Conservation (phyloP, 176 grass and related monocot genomes). For the Zea mays region Zm-B73-REFERENCE-NAM-5.0 NC_050099.1:24437001-24437500, state of each 20-base stretch:
- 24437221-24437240: conserved; percentile 29
- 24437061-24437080: no score
- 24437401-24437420: neutral
- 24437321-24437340: conserved; percentile 10
- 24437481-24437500: conserved; percentile 49
- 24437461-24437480: conserved; percentile 53
- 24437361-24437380: conserved; percentile 11
- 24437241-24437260: neutral
- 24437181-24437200: neutral
- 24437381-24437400: conserved; percentile 9
- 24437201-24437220: neutral
- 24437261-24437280: neutral
- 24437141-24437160: neutral
- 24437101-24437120: no score
- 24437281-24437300: neutral
- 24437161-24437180: neutral
- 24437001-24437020: no score
- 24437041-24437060: no score
- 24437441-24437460: conserved; percentile 56
- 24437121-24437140: neutral
- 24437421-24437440: conserved; percentile 40
- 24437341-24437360: conserved; percentile 32
- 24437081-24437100: no score
- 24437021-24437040: no score
- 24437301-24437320: conserved; percentile 28